These are phyloP conservation scores for Choanephora cucurbitarum DNA, from an alignment of 371 early-diverging fungal species.

Conservation along the genomic window DNA sequence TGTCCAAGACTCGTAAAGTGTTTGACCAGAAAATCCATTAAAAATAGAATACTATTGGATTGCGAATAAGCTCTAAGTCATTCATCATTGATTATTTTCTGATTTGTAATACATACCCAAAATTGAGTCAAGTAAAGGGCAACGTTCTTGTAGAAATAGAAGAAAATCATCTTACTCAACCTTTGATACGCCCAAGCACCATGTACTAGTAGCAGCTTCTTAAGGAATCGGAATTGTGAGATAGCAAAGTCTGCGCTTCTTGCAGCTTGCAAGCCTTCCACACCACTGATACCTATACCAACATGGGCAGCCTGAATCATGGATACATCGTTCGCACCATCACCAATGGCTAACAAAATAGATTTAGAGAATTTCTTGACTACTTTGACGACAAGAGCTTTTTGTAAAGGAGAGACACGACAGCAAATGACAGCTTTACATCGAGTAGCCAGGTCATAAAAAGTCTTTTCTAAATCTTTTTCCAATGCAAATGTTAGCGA, in stretches of 20 bases:
- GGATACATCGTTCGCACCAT: conserved; percentile 98
- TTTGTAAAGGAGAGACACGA: conserved; percentile 93
- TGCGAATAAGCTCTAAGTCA: background rate
- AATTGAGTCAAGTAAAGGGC: conserved; percentile 96
- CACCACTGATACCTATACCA: conserved; percentile 95
- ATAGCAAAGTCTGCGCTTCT: conserved; percentile 96
- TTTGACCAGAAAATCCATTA: conserved; percentile 90
- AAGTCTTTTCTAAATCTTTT: conserved; percentile 63
- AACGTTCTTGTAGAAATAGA: conserved; percentile 96
- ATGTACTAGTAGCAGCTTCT: conserved; percentile 89
- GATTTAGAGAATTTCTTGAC: conserved; percentile 79
- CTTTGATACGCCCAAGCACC: conserved; percentile 94
- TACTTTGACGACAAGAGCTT: conserved; percentile 88
- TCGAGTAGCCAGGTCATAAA: conserved; percentile 73
- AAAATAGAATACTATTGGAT: conserved; percentile 73
- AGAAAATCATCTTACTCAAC: conserved; percentile 84
- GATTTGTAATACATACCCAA: conserved; percentile 74
- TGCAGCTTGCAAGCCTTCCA: conserved; percentile 97
- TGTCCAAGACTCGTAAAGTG: conserved; percentile 93
- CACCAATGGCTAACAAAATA: conserved; percentile 90
- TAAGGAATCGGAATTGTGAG: conserved; percentile 88
- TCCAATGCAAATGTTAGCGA: conserved; percentile 70
- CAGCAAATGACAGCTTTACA: conserved; percentile 92
- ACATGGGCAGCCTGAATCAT: conserved; percentile 99
- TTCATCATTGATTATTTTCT: no score